Conservation (phyloP, 345 rosid species). For the Euphorbia peplus region DNA sequence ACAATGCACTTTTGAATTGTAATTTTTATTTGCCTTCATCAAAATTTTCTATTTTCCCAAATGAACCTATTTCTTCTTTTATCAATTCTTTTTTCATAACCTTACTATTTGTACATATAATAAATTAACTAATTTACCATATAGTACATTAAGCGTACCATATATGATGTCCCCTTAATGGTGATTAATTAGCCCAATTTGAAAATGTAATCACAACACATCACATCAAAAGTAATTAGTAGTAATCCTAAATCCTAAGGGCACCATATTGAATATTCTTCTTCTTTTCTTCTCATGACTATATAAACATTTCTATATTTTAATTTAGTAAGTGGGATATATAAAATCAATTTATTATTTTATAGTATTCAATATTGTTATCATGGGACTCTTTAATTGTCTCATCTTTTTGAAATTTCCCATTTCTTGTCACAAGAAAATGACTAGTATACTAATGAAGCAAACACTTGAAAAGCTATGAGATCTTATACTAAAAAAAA, state of each 20-base stretch:
- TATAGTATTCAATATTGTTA: conserved; percentile 16
- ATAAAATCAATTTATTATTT: neutral
- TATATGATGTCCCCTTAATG: conserved; percentile 31
- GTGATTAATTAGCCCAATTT: conserved; percentile 14
- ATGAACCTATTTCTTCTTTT: no score
- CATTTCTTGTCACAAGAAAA: conserved; percentile 19
- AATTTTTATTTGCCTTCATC: no score
- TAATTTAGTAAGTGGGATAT: conserved; percentile 3
- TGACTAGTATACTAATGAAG: conserved; percentile 16
- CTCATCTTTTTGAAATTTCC: conserved; percentile 24
- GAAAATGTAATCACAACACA: conserved; percentile 18
- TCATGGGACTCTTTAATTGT: conserved; percentile 25
- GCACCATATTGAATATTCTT: conserved; percentile 14
- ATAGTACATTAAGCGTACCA: neutral
- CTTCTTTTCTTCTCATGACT: neutral
- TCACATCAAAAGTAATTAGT: conserved; percentile 33
- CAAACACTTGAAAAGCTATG: conserved; percentile 7
- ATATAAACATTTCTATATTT: neutral
- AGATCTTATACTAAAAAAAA: conserved; percentile 16
- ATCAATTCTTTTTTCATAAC: no score
- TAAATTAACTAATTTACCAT: neutral
- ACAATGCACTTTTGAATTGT: no score
- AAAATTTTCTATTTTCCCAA: no score
- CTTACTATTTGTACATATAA: no score
- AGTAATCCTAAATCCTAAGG: conserved; percentile 5